A percentile compares a stretch with the other conserved stretches of the same genome.
phyloP scores from a whole-genome alignment of 306 rosid genomes.

The Crotalaria pallida region DNA sequence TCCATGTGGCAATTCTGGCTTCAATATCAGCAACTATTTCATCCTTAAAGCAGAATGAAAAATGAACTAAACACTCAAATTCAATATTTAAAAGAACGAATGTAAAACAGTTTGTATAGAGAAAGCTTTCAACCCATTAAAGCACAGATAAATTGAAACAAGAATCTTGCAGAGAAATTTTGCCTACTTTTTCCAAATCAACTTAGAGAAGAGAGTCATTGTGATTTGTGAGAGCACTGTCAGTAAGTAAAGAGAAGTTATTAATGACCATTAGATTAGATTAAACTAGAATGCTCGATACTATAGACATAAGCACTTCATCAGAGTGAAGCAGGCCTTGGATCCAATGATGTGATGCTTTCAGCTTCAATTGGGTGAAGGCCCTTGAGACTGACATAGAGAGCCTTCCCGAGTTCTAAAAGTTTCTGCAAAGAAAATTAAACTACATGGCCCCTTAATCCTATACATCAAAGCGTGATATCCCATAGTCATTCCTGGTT shows the following conservation, averaged over 20 bases:
- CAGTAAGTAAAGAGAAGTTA: not conserved
- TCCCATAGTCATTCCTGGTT: too few relatives aligned
- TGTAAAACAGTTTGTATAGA: not conserved
- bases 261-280: not conserved
- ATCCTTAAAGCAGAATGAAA: constrained; percentile 51
- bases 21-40: constrained; percentile 59
- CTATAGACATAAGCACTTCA: not conserved
- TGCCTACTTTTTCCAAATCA: not conserved
- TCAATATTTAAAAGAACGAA: constrained; percentile 1
- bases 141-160: not conserved
- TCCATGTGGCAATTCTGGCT: constrained; percentile 81
- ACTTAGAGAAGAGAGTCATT: not conserved
- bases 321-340: too few relatives aligned
- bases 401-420: not conserved
- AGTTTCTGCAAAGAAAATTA: not conserved
- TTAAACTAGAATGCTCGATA: too few relatives aligned
- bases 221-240: not conserved
- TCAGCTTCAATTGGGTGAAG: not conserved
- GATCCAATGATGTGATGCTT: too few relatives aligned
- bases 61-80: constrained; percentile 19
- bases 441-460: not conserved
- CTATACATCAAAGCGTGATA: not conserved
- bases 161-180: not conserved
- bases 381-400: not conserved
- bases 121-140: not conserved